Evolutionary conservation across 2,329 filamentous ascomycete species (phyloP), one percentile per base, ranked within the genome.

Genomic region (Neonectria magnoliae): DNA sequence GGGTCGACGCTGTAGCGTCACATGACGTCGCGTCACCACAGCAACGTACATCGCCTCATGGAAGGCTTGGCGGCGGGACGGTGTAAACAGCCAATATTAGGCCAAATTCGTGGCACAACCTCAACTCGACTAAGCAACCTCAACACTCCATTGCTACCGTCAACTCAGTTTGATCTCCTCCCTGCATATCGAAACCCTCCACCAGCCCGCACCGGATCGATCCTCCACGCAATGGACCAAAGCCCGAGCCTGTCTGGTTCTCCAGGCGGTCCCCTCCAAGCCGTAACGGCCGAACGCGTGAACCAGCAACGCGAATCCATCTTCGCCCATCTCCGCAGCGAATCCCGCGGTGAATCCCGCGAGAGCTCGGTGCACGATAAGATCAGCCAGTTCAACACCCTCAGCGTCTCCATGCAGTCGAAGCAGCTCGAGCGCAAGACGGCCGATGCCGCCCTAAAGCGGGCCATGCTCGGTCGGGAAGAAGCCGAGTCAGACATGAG

Each of bases 331-430:
- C 72, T 71, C 48, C 78, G 75, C 67, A 75, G 65, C 73, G 81
- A 80, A 62, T 42, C 38, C n/a, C n/a, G n/a, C n/a, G 8, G 38
- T n/a, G 38, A 42, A 38, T 78, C 79, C 61, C 84, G 87, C 67
- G 87, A 88, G 65, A 88, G 86, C 71, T 87, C 87, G 22, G 88
- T 92, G 6, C 83, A 89, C 71, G 87, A 90, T 65, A 88, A 89
- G 74, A 90, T 92, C 67, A 89, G 87, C 74, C 91, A 92, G 77
- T 93, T 93, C 78, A 92, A 93, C 80, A 87, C 84, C 62, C 83
- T 93, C 38, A 86, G 85, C 62, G 82, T 93, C 48, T 86, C 90
- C 62, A 80, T 84, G 69, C 83, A 86, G 77, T 85, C 85, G 36
- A 89, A 88, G 72, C 84, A 88, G 52, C 80, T 89, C 57, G 88